phyloP scores from a whole-genome alignment of 2,329 filamentous ascomycete genomes.

The Didymellaceae sp. region DNA sequence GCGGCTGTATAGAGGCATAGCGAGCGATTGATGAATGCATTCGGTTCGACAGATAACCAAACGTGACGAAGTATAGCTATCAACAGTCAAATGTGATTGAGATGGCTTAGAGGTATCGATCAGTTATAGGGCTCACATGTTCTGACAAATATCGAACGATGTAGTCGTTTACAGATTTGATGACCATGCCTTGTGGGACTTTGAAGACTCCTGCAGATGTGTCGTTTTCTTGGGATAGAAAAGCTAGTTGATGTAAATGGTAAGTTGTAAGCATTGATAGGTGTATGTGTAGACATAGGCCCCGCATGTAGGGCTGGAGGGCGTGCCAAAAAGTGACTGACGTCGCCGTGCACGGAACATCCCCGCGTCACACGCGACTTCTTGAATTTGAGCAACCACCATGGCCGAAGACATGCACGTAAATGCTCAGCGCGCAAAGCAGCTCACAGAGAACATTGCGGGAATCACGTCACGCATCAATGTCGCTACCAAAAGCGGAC shows the following conservation, averaged over 20 bases:
- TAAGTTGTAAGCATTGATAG: too few species aligned
- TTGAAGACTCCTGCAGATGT: neutral
- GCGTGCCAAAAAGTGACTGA: slow-evolving; percentile 26
- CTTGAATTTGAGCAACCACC: slow-evolving; percentile 16
- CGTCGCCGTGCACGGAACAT: slow-evolving; percentile 18
- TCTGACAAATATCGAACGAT: too few species aligned
- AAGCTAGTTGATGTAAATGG: too few species aligned
- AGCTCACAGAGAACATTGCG: slow-evolving; percentile 54
- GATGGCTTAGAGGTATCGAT: too few species aligned
- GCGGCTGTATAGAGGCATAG: slow-evolving; percentile 13
- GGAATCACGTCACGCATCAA: slow-evolving; percentile 52
- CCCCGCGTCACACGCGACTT: slow-evolving; percentile 20
- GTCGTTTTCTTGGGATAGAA: too few species aligned
- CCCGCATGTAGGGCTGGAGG: slow-evolving; percentile 20
- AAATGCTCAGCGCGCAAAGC: slow-evolving; percentile 54
- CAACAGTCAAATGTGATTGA: too few species aligned
- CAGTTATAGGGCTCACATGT: too few species aligned
- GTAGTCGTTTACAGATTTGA: too few species aligned
- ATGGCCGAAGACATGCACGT: slow-evolving; percentile 50
- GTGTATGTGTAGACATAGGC: neutral
- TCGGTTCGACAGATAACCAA: neutral
- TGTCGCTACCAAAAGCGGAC: slow-evolving; percentile 43
- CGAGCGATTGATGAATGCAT: neutral
- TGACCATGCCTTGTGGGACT: neutral
- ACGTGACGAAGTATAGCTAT: too few species aligned